Base-by-base conservation (phyloP, 371 early-diverging fungal species). In the Lichtheimia ramosa region DNA sequence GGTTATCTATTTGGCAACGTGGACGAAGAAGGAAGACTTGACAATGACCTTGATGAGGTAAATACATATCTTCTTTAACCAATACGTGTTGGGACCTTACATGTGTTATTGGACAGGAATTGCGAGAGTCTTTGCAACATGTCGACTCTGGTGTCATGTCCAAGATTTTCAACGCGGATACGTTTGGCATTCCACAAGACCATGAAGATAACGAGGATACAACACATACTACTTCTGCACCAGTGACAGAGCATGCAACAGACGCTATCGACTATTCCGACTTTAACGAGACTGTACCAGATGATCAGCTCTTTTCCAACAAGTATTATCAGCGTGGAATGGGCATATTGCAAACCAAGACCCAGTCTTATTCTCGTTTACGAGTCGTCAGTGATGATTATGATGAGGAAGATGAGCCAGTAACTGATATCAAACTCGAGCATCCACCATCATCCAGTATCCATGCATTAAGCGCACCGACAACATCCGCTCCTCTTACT, bases 1-100 rank as follows among this genome's bases (percentile, higher is more conserved):
- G 83, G 87, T 27, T 91, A 86, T 66, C 77, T 94, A 46, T 94
- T 93, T 75, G 95, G 95, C 48, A 95, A 95, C 72, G 89, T 94
- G 5, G 93, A 94, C 72, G 88, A 91, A 56, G 81, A 85, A 56
- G 95, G 95, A 43, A 76, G 83, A 25, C 77, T 94, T 12, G 92
- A 93, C 8, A 73, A 62, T 18, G 85, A 87, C 59, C 63, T 87
- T 39, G 83, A 77, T 40, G 87, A 88, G 62, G 83, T 89, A 68
- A 18, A 16, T 49, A 40, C 8, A 25, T 12, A 42, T 25, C n/a
- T 25, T 25, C 25, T 5, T 3, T 28, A 13, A 39, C 18, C 51
- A 15, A 14, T 13, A 5, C 15, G 34, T 34, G 2, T 34, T 5
- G 34, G 34, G 10, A 5, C 6, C 34, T 10, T 8, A 53, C 25